A percentile compares a stretch with the other conserved stretches of the same genome.
These are phyloP conservation scores for Sisymbrium altissimum DNA, from an alignment of 345 rosid species.

Conservation along the genomic window DNA sequence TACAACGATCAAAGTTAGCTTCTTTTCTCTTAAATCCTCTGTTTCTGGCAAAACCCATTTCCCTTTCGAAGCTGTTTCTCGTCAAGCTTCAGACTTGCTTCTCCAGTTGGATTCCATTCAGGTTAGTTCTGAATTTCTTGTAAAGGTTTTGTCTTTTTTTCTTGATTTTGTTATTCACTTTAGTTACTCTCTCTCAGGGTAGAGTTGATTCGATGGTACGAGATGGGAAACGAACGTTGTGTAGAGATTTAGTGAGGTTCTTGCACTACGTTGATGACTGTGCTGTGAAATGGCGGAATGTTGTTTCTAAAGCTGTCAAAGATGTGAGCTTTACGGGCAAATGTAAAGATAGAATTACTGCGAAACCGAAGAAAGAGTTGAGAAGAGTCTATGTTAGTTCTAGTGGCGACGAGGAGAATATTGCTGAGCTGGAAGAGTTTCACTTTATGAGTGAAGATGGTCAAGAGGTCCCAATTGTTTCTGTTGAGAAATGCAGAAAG, in stretches of 20 bases:
- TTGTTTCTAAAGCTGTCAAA: conserved; percentile 34
- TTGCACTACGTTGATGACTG: conserved; percentile 51
- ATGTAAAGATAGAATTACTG: conserved; percentile 29
- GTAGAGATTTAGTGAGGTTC: conserved; percentile 56
- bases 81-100: conserved; percentile 54
- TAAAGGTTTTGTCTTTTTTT: not conserved
- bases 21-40: conserved; percentile 53
- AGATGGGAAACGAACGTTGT: conserved; percentile 63
- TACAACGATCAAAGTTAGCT: conserved; percentile 54
- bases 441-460: conserved; percentile 36
- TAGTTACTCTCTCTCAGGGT: not conserved
- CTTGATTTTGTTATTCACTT: not conserved
- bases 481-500: conserved; percentile 1
- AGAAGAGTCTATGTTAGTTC: conserved; percentile 46
- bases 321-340: conserved; percentile 35
- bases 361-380: conserved; percentile 42
- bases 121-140: conserved; percentile 34
- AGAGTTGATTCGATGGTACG: conserved; percentile 69
- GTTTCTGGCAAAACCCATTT: conserved; percentile 47
- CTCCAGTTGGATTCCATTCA: conserved; percentile 63
- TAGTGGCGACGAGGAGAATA: conserved; percentile 39
- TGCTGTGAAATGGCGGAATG: conserved; percentile 37
- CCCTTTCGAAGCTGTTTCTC: conserved; percentile 44
- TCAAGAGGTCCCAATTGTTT: conserved; percentile 26
- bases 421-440: conserved; percentile 67